Evolutionary conservation across 2,329 filamentous ascomycete species (phyloP).

Genomic region (Claviceps humidiphila): DNA sequence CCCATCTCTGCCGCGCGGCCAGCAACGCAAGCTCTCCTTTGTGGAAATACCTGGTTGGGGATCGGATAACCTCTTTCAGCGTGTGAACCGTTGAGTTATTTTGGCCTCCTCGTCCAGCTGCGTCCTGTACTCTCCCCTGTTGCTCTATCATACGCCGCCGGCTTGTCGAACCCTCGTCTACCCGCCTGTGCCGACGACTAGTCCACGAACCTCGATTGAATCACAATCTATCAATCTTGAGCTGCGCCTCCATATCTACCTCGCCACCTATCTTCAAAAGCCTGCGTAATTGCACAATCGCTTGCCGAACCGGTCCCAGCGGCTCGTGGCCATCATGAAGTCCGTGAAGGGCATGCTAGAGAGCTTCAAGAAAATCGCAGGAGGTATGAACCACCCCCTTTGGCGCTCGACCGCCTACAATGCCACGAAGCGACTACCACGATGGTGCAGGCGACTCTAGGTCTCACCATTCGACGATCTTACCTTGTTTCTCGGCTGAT

Average conservation of each 20-base stretch:
- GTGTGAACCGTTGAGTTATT: too few relatives aligned
- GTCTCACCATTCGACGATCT: background rate
- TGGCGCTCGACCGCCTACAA: background rate
- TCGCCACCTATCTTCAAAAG: background rate
- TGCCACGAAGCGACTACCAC: background rate
- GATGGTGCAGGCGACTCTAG: too few relatives aligned
- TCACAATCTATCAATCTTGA: background rate
- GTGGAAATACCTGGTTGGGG: background rate
- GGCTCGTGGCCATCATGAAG: slow-evolving; percentile 19
- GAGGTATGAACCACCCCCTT: slow-evolving; percentile 10
- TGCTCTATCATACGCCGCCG: background rate
- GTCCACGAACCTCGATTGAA: background rate
- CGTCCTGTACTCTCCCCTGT: background rate
- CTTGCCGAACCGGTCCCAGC: background rate
- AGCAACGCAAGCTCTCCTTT: background rate
- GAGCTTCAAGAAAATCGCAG: slow-evolving; percentile 37
- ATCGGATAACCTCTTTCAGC: background rate
- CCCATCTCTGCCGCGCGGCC: background rate
- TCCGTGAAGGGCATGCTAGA: slow-evolving; percentile 41
- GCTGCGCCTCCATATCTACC: background rate
- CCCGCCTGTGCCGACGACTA: background rate
- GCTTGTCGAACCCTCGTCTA: background rate
- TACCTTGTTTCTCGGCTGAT: background rate
- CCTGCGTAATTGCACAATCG: background rate
- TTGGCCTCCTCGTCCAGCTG: background rate